These are phyloP conservation scores for Cadophora gregata DNA, from an alignment of 2,329 filamentous ascomycete species.

Conservation along the genomic window DNA sequence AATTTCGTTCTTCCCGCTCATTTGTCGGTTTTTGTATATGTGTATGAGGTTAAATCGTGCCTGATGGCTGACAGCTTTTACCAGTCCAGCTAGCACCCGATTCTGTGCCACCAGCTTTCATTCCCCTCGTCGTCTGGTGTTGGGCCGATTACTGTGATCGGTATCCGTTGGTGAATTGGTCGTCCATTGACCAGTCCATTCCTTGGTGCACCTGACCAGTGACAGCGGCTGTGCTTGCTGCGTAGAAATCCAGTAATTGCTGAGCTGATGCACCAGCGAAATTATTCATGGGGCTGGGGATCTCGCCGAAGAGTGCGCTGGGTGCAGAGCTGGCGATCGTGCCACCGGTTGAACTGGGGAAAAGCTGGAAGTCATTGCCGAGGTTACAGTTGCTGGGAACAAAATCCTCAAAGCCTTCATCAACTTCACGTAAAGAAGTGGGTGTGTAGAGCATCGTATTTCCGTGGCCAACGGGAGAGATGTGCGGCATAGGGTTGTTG, in stretches of 20 bases:
- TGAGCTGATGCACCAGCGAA: constrained; percentile 36
- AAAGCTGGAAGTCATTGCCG: constrained; percentile 42
- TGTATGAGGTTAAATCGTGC: constrained; percentile 15
- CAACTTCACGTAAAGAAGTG: constrained; percentile 63
- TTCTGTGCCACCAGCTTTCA: constrained; percentile 19
- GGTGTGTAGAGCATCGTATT: constrained; percentile 74
- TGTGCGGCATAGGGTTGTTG: constrained; percentile 53
- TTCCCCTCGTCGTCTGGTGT: constrained; percentile 5
- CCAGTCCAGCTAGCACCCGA: constrained; percentile 29
- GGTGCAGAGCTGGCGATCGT: constrained; percentile 36
- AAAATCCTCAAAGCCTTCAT: constrained; percentile 55
- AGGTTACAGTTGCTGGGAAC: constrained; percentile 35
- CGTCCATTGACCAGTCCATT: constrained; percentile 40
- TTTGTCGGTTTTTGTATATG: constrained; percentile 2
- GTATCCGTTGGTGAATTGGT: constrained; percentile 36
- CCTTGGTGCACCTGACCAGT: constrained; percentile 23
- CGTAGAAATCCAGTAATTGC: constrained; percentile 42
- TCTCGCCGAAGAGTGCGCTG: constrained; percentile 41
- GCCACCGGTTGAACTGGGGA: constrained; percentile 36
- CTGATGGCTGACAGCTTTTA: constrained; percentile 32
- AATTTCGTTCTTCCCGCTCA: constrained; percentile 18
- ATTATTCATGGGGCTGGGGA: constrained; percentile 32
- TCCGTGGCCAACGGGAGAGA: constrained; percentile 72
- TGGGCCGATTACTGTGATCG: constrained; percentile 32
- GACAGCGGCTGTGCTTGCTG: constrained; percentile 36